These are phyloP conservation scores for Lactarius sp. DNA, from an alignment of 768 basidiomycete genomes.

Conservation along the genomic window DNA sequence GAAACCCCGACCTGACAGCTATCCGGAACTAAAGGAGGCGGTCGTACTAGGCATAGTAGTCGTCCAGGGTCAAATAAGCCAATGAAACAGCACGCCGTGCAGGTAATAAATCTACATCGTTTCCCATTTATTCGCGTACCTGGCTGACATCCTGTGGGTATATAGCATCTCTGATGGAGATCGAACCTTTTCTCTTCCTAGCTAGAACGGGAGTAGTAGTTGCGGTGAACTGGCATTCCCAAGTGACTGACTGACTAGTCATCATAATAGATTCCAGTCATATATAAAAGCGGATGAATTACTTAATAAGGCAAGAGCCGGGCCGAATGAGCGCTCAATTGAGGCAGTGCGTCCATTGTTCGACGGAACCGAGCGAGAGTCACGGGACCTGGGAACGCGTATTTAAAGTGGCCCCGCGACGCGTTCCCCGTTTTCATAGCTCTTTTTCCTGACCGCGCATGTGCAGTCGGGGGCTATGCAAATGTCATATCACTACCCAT, in stretches of 20 bases:
- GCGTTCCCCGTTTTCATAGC: constrained; percentile 6
- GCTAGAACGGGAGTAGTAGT: background rate
- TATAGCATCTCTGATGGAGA: background rate
- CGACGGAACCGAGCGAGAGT: constrained; percentile 20
- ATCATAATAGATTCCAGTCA: constrained; percentile 1
- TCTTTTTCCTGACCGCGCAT: constrained; percentile 23
- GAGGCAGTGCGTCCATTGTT: constrained; percentile 21
- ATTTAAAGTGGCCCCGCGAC: constrained; percentile 8
- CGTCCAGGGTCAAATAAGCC: too few relatives aligned
- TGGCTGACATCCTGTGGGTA: background rate
- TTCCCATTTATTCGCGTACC: background rate
- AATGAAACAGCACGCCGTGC: background rate
- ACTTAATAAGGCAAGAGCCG: constrained; percentile 10
- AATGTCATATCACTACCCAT: constrained; percentile 25
- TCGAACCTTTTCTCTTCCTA: background rate
- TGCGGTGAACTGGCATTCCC: background rate
- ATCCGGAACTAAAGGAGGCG: too few relatives aligned
- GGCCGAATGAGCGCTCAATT: background rate
- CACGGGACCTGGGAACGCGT: constrained; percentile 13
- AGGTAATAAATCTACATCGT: background rate
- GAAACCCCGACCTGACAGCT: too few relatives aligned
- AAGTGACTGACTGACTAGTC: background rate
- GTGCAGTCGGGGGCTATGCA: constrained; percentile 18
- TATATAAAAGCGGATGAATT: background rate
- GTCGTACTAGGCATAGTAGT: too few relatives aligned